These are phyloP conservation scores for Helichrysum umbraculigerum DNA, from an alignment of 129 eudicot genomes.

Conservation along the genomic window DNA sequence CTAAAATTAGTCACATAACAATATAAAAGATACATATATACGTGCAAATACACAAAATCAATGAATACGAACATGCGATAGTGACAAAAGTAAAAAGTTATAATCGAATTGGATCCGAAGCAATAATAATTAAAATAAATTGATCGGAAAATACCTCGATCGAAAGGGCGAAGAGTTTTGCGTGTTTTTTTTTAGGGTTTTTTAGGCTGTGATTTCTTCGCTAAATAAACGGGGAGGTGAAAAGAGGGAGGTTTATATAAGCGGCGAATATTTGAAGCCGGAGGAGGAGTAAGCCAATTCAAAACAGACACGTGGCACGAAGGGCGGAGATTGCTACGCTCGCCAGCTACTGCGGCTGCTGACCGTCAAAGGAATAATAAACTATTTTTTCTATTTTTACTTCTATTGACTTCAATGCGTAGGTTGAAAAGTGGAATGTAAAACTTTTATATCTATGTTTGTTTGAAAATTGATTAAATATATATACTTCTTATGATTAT, in stretches of 20 bases:
- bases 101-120: background rate
- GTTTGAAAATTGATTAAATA: too few species aligned
- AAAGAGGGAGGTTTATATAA: slow-evolving; percentile 20
- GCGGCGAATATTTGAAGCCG: background rate
- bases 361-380: slow-evolving; percentile 5
- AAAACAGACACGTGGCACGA: slow-evolving; percentile 30
- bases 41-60: background rate
- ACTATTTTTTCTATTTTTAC: background rate
- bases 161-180: background rate
- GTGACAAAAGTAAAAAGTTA: background rate
- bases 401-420: background rate
- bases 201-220: background rate
- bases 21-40: background rate
- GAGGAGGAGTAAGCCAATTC: slow-evolving; percentile 29
- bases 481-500: too few species aligned
- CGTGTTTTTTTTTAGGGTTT: background rate
- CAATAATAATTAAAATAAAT: background rate
- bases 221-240: background rate
- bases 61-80: background rate
- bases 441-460: too few species aligned
- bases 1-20: background rate
- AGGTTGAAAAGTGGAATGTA: too few species aligned
- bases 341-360: background rate
- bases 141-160: slow-evolving; percentile 15
- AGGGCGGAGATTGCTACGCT: slow-evolving; percentile 34